phyloP scores from a whole-genome alignment of 306 rosid genomes.

The Trichosanthes cucumerina region DNA sequence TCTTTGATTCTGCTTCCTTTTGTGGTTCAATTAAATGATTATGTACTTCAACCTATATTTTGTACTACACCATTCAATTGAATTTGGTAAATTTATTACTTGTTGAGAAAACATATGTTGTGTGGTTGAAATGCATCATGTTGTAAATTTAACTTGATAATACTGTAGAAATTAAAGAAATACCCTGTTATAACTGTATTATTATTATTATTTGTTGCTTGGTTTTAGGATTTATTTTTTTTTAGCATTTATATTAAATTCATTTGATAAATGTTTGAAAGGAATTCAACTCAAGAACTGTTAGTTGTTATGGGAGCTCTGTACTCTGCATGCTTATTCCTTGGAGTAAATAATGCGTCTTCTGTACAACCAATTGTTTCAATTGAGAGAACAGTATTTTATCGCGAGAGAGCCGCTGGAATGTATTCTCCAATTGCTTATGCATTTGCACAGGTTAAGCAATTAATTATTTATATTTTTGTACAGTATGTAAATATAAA shows the following conservation, averaged over 20 bases:
- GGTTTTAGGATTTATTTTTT: neutral
- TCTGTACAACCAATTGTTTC: slow-evolving; percentile 91
- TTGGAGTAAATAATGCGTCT: slow-evolving; percentile 76
- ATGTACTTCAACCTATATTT: too few species aligned
- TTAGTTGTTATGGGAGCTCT: slow-evolving; percentile 80
- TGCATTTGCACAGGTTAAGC: slow-evolving; percentile 71
- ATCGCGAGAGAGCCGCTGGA: slow-evolving; percentile 86
- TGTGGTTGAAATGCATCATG: neutral
- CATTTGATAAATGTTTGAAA: slow-evolving; percentile 14
- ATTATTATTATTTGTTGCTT: neutral
- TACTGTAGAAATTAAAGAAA: too few species aligned
- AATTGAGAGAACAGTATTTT: slow-evolving; percentile 86
- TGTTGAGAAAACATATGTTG: too few species aligned
- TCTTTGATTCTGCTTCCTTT: neutral
- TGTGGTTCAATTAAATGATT: neutral
- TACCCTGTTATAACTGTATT: too few species aligned
- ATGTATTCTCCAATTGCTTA: slow-evolving; percentile 83
- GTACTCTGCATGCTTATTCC: slow-evolving; percentile 61
- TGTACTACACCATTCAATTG: too few species aligned
- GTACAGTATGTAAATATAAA: neutral
- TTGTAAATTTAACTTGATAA: too few species aligned
- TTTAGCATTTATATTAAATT: neutral
- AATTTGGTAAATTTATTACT: too few species aligned
- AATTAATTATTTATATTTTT: neutral
- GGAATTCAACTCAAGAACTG: slow-evolving; percentile 53